phyloP scores from a whole-genome alignment of 805 yeast genomes.

The Monosporozyma unispora region DNA sequence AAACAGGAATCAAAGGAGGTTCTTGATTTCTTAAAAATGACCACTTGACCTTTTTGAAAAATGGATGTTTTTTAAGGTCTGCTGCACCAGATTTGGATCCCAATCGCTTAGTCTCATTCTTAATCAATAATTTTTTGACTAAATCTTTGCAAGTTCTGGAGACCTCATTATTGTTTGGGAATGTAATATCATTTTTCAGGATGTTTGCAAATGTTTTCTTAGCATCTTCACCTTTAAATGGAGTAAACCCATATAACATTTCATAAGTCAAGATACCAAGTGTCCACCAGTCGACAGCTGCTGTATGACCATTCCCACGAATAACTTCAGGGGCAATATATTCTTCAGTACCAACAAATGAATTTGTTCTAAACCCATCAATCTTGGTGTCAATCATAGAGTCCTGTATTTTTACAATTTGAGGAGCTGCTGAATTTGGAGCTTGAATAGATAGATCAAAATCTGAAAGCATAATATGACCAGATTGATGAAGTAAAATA shows the following conservation, averaged over 20 bases:
- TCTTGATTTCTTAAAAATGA: constrained; percentile 84
- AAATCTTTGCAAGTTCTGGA: constrained; percentile 71
- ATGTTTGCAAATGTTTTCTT: constrained; percentile 85
- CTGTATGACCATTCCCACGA: constrained; percentile 92
- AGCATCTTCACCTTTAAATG: constrained; percentile 86
- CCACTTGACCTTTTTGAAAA: constrained; percentile 91
- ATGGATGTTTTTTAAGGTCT: constrained; percentile 84
- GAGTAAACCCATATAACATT: constrained; percentile 93
- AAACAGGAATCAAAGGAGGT: constrained; percentile 92
- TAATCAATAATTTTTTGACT: constrained; percentile 71
- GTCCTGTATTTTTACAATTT: constrained; percentile 27
- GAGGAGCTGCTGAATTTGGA: constrained; percentile 65
- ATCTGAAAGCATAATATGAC: constrained; percentile 96
- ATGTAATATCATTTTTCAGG: constrained; percentile 72
- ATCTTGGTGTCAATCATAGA: constrained; percentile 73
- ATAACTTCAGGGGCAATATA: constrained; percentile 98
- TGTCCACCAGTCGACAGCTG: constrained; percentile 99
- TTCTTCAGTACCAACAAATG: constrained; percentile 98
- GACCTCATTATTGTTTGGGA: constrained; percentile 59
- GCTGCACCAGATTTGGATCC: constrained; percentile 95
- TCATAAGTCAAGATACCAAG: constrained; percentile 87
- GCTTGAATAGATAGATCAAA: constrained; percentile 91
- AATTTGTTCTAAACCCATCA: constrained; percentile 92
- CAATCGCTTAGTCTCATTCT: constrained; percentile 79
- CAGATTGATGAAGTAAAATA: constrained; percentile 87